A percentile compares a stretch with the other conserved stretches of the same genome.
These are phyloP conservation scores for Astragalus glycyphyllos DNA, from an alignment of 306 rosid genomes.

Conservation along the genomic window DNA sequence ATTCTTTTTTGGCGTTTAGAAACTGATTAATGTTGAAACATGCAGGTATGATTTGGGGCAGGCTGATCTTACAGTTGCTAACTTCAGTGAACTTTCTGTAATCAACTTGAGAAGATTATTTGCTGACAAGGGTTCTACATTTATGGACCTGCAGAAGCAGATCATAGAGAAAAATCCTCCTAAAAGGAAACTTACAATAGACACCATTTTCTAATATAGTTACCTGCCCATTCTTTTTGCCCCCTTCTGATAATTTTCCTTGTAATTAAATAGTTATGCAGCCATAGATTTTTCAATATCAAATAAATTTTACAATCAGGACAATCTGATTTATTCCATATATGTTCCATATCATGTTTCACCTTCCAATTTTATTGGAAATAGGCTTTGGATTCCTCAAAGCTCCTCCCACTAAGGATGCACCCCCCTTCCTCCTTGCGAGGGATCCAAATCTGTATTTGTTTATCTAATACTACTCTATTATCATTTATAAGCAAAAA, in stretches of 20 bases:
- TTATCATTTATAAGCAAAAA: too few species aligned
- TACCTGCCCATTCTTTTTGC: slow-evolving; percentile 13
- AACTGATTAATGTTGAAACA: slow-evolving; percentile 44
- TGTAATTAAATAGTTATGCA: slow-evolving; percentile 54
- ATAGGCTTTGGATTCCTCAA: neutral
- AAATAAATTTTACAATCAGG: slow-evolving; percentile 46
- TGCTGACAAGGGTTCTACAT: slow-evolving; percentile 86
- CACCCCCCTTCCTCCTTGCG: neutral
- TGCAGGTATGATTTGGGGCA: slow-evolving; percentile 87
- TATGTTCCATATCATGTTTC: neutral
- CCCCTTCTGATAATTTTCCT: slow-evolving; percentile 20
- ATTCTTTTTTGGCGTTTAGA: slow-evolving; percentile 22
- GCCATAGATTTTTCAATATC: slow-evolving; percentile 25
- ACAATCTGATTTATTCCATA: slow-evolving; percentile 40
- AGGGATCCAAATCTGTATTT: neutral
- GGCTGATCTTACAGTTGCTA: slow-evolving; percentile 98
- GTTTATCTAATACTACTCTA: too few species aligned
- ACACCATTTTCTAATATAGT: slow-evolving; percentile 75
- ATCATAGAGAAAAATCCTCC: slow-evolving; percentile 77
- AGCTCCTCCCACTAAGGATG: neutral
- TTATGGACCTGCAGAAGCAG: slow-evolving; percentile 93
- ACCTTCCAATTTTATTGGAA: neutral
- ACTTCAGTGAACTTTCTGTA: slow-evolving; percentile 88
- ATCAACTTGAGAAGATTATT: slow-evolving; percentile 94
- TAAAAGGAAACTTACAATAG: slow-evolving; percentile 77